Percentiles rank a stretch among this genome's conserved stretches.
phyloP scores from a whole-genome alignment of 192 early-diverging fungal species.

The Podochytrium sp. region DNA sequence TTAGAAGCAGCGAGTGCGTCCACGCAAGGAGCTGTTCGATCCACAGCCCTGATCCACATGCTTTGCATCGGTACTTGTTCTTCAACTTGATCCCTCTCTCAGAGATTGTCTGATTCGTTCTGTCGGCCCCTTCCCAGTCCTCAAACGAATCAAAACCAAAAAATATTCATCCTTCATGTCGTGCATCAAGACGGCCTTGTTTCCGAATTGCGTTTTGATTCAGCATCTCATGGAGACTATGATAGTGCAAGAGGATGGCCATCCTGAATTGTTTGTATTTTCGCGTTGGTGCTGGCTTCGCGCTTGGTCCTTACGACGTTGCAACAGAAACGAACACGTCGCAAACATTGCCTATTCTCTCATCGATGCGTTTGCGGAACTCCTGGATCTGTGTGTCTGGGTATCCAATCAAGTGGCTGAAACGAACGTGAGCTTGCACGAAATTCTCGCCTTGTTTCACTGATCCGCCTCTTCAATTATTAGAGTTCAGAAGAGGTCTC shows the following conservation, averaged over 20 bases:
- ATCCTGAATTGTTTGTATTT: no score
- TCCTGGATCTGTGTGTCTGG: background rate
- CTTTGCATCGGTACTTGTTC: background rate
- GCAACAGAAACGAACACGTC: no score
- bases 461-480: background rate
- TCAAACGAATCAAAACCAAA: constrained; percentile 8
- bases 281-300: no score
- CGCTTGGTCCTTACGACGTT: no score
- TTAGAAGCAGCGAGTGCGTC: background rate
- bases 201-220: background rate
- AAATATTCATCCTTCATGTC: background rate
- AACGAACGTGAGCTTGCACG: no score
- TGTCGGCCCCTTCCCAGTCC: background rate
- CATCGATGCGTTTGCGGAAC: background rate
- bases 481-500: no score
- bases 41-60: background rate
- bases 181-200: background rate
- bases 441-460: no score
- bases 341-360: no score
- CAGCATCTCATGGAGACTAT: background rate
- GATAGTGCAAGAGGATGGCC: background rate
- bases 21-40: background rate
- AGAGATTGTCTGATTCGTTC: background rate
- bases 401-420: background rate
- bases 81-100: no score